Base-by-base conservation (phyloP, 2,329 filamentous ascomycete species). In the Hymenoscyphus linearis region DNA sequence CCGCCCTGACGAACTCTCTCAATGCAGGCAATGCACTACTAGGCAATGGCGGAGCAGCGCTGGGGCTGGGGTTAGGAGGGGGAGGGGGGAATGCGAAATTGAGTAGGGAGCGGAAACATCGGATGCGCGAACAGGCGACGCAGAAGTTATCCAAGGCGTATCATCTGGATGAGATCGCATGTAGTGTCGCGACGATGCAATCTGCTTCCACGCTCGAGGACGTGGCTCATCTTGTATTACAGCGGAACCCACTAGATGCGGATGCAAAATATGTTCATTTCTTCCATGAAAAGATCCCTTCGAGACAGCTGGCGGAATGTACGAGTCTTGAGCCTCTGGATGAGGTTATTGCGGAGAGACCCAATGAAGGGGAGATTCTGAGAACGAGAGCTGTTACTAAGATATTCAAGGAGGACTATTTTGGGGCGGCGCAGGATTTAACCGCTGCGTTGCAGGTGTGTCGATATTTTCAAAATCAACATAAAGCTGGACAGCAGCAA, bases 231-330 rank as follows among this genome's bases (percentile, higher is more conserved):
- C 78, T 88, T 64, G 90, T 96, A 35, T 76, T 95, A 64, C 85
- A 89, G 72, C 81, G 89, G 63, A 86, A 84, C 63, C 79, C 84
- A n/a, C 73, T 80, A 57, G 86, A 92, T 70, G 75, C 80, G 52
- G 89, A 95, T 70, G 91, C 90, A 31, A 89, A 88, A 74, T 95
- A 95, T 72, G 91, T 95, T n/a, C 89, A 95, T 72, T 95, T 93
- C 76, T 96, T 96, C 74, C 90, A 93, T 75, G 90, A 96, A 75
- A 95, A 93, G 81, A 93, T 95, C 27, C 88, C 90, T 1, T 89
- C 85, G 47, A 79, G 88, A 50, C 85, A 88, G 72, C 78, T 95
- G 72, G 88, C 86, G 37, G 84, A 90, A 69, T 86, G 82, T 68
- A 93, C 89, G 9, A 87, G 84, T 64, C 74, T 93, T 60, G 77